Percentiles rank a stretch among this genome's conserved stretches.
Evolutionary conservation across 495 filamentous ascomycete species (phyloP).

Genomic region (Penicillium subrubescens): DNA sequence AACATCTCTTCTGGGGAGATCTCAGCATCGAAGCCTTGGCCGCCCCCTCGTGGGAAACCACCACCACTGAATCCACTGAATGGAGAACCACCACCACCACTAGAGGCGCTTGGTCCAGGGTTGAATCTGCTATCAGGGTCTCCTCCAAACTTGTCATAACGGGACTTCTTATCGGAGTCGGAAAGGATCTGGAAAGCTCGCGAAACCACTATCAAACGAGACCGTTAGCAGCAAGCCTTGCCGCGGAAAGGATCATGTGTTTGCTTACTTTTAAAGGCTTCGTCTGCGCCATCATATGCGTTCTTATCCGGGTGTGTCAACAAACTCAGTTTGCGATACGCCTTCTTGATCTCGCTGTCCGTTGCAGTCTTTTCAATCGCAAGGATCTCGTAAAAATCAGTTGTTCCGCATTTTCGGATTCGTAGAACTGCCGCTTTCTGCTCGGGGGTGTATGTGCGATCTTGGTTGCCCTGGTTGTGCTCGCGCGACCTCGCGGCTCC

Average conservation of each 20-base stretch:
- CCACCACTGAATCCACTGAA: conserved; percentile 68
- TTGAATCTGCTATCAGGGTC: conserved; percentile 89
- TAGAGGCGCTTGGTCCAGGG: conserved; percentile 48
- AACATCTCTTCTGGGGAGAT: conserved; percentile 97
- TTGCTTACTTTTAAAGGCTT: conserved; percentile 86
- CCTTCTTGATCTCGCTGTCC: conserved; percentile 92
- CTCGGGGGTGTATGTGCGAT: conserved; percentile 83
- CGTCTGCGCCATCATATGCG: conserved; percentile 93
- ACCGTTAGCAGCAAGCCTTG: conserved; percentile 6
- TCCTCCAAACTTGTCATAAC: conserved; percentile 83
- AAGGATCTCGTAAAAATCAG: conserved; percentile 94
- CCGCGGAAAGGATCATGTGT: not conserved
- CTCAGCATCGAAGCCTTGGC: conserved; percentile 78
- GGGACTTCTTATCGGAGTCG: conserved; percentile 86
- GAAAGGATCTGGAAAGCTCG: conserved; percentile 91
- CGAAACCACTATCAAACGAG: conserved; percentile 68
- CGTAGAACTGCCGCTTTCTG: conserved; percentile 88
- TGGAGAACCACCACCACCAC: conserved; percentile 50
- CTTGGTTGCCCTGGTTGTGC: conserved; percentile 93
- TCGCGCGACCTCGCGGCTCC: conserved; percentile 68
- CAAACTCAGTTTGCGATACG: conserved; percentile 89
- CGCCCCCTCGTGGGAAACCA: conserved; percentile 52
- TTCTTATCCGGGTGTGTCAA: conserved; percentile 99
- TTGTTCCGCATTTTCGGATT: conserved; percentile 78
- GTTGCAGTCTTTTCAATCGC: conserved; percentile 69